Conservation (phyloP, 441 rosid genomes). For the Heliophila coronopifolia region DNA sequence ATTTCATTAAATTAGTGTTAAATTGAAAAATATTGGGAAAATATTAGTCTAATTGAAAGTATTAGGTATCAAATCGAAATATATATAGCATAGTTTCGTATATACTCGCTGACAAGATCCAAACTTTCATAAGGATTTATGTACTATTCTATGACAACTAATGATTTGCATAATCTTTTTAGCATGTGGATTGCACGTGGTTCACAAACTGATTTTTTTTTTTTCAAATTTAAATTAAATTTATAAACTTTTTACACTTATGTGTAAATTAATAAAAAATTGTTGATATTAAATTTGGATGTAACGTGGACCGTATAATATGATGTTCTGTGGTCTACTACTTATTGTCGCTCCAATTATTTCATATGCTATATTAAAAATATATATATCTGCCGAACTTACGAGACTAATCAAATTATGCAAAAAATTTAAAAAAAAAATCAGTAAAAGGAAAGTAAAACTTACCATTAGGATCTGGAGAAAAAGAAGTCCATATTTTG, state of each 20-base stretch:
- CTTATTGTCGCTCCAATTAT: conserved; percentile 17
- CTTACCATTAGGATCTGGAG: conserved; percentile 85
- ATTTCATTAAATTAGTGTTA: background rate
- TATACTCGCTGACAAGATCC: conserved; percentile 26
- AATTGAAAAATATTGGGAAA: background rate
- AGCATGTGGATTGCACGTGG: conserved; percentile 26
- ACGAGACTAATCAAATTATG: no score
- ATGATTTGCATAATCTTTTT: conserved; percentile 16
- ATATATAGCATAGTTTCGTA: conserved; percentile 11
- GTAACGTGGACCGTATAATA: conserved; percentile 14
- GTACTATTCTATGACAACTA: conserved; percentile 22
- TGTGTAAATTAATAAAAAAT: background rate
- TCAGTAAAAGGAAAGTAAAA: background rate
- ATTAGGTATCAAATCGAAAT: conserved; percentile 1
- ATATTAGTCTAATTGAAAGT: background rate
- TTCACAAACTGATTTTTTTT: no score
- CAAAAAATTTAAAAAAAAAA: no score
- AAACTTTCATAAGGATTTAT: conserved; percentile 10
- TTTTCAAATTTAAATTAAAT: no score
- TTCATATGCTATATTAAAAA: background rate
- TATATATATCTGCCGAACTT: background rate
- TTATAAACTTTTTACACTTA: conserved; percentile 7
- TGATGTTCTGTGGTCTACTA: conserved; percentile 22
- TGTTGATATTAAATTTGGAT: background rate
- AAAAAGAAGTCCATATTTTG: conserved; percentile 17